Conservation (phyloP, 2,329 filamentous ascomycete species). For the Domatiomyces globalis region DNA sequence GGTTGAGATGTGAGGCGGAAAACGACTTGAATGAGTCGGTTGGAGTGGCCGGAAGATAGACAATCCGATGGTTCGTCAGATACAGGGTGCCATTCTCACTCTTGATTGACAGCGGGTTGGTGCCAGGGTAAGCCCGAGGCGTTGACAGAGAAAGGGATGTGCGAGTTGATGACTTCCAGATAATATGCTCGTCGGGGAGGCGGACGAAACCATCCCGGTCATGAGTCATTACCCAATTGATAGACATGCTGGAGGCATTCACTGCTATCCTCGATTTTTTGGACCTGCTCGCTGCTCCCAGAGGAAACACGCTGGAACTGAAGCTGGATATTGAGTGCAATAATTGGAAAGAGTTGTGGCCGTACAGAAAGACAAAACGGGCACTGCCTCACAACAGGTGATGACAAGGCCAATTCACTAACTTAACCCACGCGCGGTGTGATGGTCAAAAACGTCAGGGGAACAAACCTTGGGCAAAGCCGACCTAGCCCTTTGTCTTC, state of each 20-base stretch:
- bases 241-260: background rate
- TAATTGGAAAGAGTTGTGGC: no score
- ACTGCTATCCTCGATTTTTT: no score
- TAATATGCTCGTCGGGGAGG: constrained; percentile 66
- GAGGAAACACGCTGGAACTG: no score
- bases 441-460: no score
- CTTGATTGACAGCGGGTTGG: constrained; percentile 52
- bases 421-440: no score
- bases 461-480: no score
- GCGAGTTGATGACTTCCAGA: constrained; percentile 66
- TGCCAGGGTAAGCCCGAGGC: constrained; percentile 49
- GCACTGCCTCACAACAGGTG: no score
- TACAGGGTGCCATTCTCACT: constrained; percentile 63
- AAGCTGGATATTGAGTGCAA: no score
- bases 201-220: constrained; percentile 60
- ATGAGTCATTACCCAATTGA: constrained; percentile 85
- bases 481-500: no score
- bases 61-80: constrained; percentile 75
- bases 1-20: constrained; percentile 71
- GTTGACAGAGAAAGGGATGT: constrained; percentile 63
- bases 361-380: no score
- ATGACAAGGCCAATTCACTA: no score
- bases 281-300: no score
- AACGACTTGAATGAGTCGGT: constrained; percentile 67
- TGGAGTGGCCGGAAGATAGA: constrained; percentile 66